Evolutionary conservation across 192 early-diverging fungal genomes (phyloP).

Genomic region (Coemansia sp.): DNA sequence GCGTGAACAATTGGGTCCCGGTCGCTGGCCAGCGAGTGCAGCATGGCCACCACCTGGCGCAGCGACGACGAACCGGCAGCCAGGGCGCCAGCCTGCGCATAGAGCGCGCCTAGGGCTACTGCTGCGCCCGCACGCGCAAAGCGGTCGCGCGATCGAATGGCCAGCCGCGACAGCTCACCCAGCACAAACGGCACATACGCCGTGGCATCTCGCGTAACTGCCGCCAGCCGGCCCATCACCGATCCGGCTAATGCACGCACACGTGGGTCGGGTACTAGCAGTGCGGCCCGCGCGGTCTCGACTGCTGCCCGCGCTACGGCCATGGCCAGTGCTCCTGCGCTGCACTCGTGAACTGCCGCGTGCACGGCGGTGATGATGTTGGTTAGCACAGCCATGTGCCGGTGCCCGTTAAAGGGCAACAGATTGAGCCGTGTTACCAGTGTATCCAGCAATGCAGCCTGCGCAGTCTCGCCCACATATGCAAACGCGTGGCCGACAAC

Average conservation of each 20-base stretch:
- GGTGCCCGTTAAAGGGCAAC: slow-evolving; percentile 61
- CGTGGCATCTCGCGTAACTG: slow-evolving; percentile 36
- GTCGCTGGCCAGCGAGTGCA: slow-evolving; percentile 88
- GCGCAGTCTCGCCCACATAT: slow-evolving; percentile 60
- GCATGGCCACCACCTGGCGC: slow-evolving; percentile 80
- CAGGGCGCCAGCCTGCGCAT: slow-evolving; percentile 85
- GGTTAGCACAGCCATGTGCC: slow-evolving; percentile 72
- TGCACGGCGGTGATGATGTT: slow-evolving; percentile 56
- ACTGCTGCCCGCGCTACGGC: slow-evolving; percentile 26
- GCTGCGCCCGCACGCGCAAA: slow-evolving; percentile 92
- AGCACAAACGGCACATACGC: slow-evolving; percentile 38
- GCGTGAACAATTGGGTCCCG: slow-evolving; percentile 89
- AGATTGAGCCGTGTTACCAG: slow-evolving; percentile 62
- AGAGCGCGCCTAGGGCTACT: slow-evolving; percentile 83
- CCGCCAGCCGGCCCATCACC: slow-evolving; percentile 73
- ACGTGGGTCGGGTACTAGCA: slow-evolving; percentile 64
- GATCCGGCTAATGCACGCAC: slow-evolving; percentile 77
- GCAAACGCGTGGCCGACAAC: slow-evolving; percentile 75
- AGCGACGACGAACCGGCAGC: slow-evolving; percentile 73
- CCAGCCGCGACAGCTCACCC: slow-evolving; percentile 44
- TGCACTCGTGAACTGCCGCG: slow-evolving; percentile 59
- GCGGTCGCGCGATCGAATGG: slow-evolving; percentile 88
- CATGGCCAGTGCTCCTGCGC: not conserved
- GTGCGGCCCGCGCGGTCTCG: slow-evolving; percentile 47
- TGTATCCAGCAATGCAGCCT: slow-evolving; percentile 73